Evolutionary conservation across 441 rosid genomes (phyloP).

Genomic region (Rhodomyrtus psidioides): DNA sequence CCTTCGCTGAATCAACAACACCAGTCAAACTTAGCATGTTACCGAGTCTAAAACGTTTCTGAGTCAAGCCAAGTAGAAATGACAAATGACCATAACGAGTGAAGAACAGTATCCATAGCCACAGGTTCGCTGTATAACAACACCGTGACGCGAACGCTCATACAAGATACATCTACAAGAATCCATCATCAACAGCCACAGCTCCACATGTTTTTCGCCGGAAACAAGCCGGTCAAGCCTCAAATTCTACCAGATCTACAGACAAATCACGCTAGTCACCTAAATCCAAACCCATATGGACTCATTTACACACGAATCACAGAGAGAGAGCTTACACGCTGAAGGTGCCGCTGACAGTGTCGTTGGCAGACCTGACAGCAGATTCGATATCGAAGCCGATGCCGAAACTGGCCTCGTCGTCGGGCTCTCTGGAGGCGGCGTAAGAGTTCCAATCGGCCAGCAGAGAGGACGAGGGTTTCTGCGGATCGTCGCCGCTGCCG

Average conservation of each 20-base stretch:
- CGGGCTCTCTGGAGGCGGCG: constrained; percentile 44
- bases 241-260: not conserved
- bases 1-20: not conserved
- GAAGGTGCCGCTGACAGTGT: constrained; percentile 79
- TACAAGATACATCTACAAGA: not conserved
- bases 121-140: not conserved
- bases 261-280: not conserved
- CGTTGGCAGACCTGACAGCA: constrained; percentile 77
- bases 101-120: not conserved
- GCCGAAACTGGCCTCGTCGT: constrained; percentile 23
- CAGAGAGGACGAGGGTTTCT: constrained; percentile 47
- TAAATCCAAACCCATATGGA: not conserved
- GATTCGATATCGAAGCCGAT: constrained; percentile 78
- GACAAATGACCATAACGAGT: not conserved
- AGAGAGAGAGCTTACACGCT: constrained; percentile 47
- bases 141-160: not conserved
- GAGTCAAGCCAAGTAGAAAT: not conserved
- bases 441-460: constrained; percentile 89
- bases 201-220: not conserved
- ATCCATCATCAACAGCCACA: not conserved
- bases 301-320: not conserved
- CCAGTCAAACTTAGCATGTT: not conserved
- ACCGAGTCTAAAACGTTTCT: not conserved
- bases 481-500: constrained; percentile 28
- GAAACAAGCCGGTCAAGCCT: not conserved